Conservation (phyloP, 148 eudicot species). For the Silene uniflora region DNA sequence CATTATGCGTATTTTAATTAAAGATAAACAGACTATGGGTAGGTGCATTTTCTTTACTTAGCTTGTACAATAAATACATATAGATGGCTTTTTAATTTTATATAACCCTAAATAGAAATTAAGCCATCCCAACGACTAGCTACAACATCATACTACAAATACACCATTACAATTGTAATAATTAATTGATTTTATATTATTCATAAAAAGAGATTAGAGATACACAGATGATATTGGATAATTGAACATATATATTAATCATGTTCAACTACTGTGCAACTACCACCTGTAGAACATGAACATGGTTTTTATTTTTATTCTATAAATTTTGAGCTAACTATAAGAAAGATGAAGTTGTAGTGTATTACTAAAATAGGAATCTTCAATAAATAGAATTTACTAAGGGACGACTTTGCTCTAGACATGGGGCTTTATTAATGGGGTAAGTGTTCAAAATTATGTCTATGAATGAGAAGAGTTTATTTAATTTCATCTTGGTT, state of each 20-base stretch:
- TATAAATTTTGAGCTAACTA: background rate
- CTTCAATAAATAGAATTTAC: constrained; percentile 5
- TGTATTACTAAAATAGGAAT: background rate
- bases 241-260: constrained; percentile 7
- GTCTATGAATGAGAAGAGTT: no score
- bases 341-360: background rate
- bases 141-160: background rate
- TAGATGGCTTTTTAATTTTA: no score
- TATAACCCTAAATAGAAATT: no score
- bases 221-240: background rate
- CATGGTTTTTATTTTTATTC: background rate
- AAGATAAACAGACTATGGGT: no score
- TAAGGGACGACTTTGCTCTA: constrained; percentile 5
- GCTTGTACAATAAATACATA: no score
- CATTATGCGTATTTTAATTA: no score
- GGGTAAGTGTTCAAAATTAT: no score
- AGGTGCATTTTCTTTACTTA: no score
- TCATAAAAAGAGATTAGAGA: background rate
- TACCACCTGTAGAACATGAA: background rate
- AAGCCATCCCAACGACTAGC: no score
- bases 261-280: constrained; percentile 23
- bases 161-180: background rate
- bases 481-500: no score
- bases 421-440: constrained; percentile 5
- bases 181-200: no score